phyloP scores from a whole-genome alignment of 1,284 basidiomycete genomes.

The Pseudozyma pruni region DNA sequence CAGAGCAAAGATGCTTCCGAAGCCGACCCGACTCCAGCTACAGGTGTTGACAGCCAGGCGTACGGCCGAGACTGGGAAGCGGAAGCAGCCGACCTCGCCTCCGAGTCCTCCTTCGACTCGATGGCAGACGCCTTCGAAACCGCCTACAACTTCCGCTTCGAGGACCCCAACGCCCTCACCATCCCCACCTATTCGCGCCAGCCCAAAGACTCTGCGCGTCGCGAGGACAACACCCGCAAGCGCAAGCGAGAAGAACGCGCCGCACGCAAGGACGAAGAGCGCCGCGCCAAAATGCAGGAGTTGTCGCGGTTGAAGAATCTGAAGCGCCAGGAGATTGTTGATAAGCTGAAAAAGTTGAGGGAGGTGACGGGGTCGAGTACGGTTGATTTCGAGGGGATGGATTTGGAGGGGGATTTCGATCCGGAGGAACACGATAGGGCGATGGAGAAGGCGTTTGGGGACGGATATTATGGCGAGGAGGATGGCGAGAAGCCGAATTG shows the following conservation, averaged over 20 bases:
- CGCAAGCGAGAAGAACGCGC: conserved; percentile 59
- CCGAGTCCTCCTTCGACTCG: conserved; percentile 62
- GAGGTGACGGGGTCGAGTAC: conserved; percentile 59
- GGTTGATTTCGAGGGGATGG: conserved; percentile 53
- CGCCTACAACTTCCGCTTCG: conserved; percentile 67
- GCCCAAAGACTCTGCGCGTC: conserved; percentile 56
- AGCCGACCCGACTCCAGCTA: not conserved
- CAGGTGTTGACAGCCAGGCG: conserved; percentile 1
- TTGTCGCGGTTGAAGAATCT: conserved; percentile 57
- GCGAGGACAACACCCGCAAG: conserved; percentile 63
- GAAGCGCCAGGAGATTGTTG: conserved; percentile 61
- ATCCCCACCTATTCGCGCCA: conserved; percentile 62
- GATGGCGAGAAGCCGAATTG: conserved; percentile 78
- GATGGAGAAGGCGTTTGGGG: conserved; percentile 62
- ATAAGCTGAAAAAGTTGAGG: conserved; percentile 60
- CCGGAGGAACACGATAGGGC: conserved; percentile 62
- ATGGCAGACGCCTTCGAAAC: conserved; percentile 66
- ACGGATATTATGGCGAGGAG: conserved; percentile 58
- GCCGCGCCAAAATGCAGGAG: conserved; percentile 61
- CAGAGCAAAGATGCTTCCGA: conserved; percentile 22
- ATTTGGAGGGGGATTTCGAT: conserved; percentile 65
- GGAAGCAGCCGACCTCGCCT: conserved; percentile 65
- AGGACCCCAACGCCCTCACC: conserved; percentile 55
- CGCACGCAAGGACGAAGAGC: conserved; percentile 63
- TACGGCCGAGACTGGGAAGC: conserved; percentile 64